Conservation (phyloP, 306 rosid genomes). For the Inga oerstediana region DNA sequence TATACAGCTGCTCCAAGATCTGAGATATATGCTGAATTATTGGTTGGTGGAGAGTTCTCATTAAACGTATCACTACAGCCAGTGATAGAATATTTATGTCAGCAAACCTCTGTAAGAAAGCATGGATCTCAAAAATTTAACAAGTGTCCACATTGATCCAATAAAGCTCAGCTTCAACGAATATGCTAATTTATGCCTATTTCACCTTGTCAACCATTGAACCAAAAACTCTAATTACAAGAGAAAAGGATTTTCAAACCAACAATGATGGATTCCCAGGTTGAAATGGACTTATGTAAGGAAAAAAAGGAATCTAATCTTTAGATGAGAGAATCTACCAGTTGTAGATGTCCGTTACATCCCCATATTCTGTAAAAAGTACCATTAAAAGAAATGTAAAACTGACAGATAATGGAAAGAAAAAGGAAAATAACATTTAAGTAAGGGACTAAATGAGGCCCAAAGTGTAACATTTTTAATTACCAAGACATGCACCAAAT, state of each 20-base stretch:
- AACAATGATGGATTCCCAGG: slow-evolving; percentile 5
- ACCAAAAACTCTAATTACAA: neutral
- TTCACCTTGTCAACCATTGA: neutral
- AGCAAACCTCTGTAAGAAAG: slow-evolving; percentile 29
- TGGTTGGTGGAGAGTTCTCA: slow-evolving; percentile 91
- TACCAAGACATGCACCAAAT: neutral
- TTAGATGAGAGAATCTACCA: slow-evolving; percentile 60
- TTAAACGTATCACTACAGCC: slow-evolving; percentile 89
- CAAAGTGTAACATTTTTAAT: slow-evolving; percentile 16
- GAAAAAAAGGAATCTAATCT: slow-evolving; percentile 13
- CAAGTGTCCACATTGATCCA: neutral
- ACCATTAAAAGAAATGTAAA: slow-evolving; percentile 17
- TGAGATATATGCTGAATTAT: slow-evolving; percentile 72
- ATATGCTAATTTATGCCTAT: neutral
- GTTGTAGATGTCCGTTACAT: slow-evolving; percentile 88
- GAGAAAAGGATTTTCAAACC: slow-evolving; percentile 5
- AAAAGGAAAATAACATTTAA: neutral
- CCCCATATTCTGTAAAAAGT: slow-evolving; percentile 80
- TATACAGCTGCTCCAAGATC: slow-evolving; percentile 91
- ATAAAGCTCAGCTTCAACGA: slow-evolving; percentile 13
- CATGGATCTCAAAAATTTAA: slow-evolving; percentile 2
- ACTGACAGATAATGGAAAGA: slow-evolving; percentile 20
- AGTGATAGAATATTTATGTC: slow-evolving; percentile 27
- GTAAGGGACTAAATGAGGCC: neutral
- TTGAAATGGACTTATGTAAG: slow-evolving; percentile 17